Evolutionary conservation across 1,284 basidiomycete species (phyloP).

Genomic region (Calocybe gambosa): DNA sequence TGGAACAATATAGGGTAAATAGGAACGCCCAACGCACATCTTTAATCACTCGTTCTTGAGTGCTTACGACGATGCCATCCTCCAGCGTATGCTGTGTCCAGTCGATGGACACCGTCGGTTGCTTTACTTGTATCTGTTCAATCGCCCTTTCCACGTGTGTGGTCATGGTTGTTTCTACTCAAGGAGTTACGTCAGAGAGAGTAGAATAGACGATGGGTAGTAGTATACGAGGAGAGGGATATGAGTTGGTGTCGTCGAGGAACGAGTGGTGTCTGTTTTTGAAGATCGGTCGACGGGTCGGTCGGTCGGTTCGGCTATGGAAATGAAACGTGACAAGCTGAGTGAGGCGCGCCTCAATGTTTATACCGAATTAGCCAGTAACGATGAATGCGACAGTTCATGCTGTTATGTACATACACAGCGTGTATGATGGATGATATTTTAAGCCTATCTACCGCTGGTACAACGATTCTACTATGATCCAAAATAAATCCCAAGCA

Average conservation of each 20-base stretch:
- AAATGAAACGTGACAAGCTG: conserved; percentile 20
- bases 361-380: neutral
- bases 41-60: conserved; percentile 81
- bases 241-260: conserved; percentile 7
- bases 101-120: conserved; percentile 65
- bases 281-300: neutral
- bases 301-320: conserved; percentile 8
- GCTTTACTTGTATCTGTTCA: conserved; percentile 64
- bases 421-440: conserved; percentile 5
- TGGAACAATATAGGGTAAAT: neutral
- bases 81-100: conserved; percentile 88
- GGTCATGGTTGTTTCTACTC: conserved; percentile 16
- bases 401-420: neutral
- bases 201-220: conserved; percentile 10
- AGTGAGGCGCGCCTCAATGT: neutral
- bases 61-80: conserved; percentile 81
- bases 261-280: conserved; percentile 11
- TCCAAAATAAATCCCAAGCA: conserved; percentile 75
- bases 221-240: neutral
- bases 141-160: conserved; percentile 67
- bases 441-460: neutral
- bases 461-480: conserved; percentile 26
- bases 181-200: neutral
- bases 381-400: neutral
- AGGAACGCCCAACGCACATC: conserved; percentile 46